Evolutionary conservation across 352 stramenopile species (phyloP).

Genomic region (Phytopythium litorale): DNA sequence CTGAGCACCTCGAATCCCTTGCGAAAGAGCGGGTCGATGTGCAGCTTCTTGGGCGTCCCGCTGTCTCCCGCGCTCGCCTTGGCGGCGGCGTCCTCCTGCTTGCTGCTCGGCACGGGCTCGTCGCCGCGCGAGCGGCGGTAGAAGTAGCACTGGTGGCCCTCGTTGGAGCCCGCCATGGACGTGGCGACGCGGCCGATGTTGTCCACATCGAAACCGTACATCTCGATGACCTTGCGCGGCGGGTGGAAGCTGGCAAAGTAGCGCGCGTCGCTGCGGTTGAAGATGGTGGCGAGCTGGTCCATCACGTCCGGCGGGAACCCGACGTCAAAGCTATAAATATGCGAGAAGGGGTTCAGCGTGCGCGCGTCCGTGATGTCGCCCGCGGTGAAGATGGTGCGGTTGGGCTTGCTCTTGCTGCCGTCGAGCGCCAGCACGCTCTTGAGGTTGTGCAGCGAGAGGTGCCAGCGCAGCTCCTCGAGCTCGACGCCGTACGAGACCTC

Average conservation of each 20-base stretch:
- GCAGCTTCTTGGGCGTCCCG: constrained; percentile 21
- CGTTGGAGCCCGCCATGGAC: constrained; percentile 95
- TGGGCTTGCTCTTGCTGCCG: constrained; percentile 46
- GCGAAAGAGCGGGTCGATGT: constrained; percentile 79
- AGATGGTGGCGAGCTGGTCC: constrained; percentile 90
- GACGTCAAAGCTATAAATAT: constrained; percentile 99
- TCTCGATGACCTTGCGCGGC: constrained; percentile 90
- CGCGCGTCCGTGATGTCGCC: constrained; percentile 93
- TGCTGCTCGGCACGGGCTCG: constrained; percentile 7
- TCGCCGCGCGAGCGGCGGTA: constrained; percentile 63
- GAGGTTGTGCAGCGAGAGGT: constrained; percentile 93
- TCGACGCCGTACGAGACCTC: constrained; percentile 96
- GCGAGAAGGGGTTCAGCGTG: constrained; percentile 96
- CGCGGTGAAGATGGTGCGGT: constrained; percentile 87
- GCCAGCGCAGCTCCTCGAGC: constrained; percentile 93
- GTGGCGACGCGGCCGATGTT: constrained; percentile 85
- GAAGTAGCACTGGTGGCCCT: constrained; percentile 97
- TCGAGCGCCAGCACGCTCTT: constrained; percentile 82
- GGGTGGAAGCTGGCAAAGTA: constrained; percentile 96
- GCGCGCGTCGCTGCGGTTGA: constrained; percentile 85
- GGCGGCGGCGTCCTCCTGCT: constrained; percentile 16
- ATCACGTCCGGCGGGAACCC: constrained; percentile 96
- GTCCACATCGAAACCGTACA: constrained; percentile 93
- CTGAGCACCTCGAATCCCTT: constrained; percentile 75
- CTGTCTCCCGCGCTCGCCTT: constrained; percentile 14